These are phyloP conservation scores for Aspergillus sclerotialis DNA, from an alignment of 2,329 filamentous ascomycete genomes.

Conservation along the genomic window DNA sequence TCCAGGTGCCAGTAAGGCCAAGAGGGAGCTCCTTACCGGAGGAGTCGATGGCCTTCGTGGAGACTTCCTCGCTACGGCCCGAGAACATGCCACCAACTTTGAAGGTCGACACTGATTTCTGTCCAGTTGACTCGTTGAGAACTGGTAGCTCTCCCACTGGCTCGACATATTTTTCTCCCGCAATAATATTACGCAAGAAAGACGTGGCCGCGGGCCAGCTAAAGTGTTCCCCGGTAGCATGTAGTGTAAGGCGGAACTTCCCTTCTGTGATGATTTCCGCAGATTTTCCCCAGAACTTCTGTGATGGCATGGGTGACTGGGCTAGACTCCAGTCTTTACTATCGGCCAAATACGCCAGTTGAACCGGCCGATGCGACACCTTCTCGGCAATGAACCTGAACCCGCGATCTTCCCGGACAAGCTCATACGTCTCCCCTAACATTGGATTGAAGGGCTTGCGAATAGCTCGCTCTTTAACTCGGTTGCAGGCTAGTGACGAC, in stretches of 20 bases:
- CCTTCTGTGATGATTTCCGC: conserved; percentile 92
- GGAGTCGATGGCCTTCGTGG: conserved; percentile 63
- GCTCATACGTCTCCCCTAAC: conserved; percentile 90
- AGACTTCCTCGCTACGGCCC: conserved; percentile 83
- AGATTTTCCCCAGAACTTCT: conserved; percentile 98
- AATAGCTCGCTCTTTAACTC: conserved; percentile 83
- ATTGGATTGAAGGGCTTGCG: conserved; percentile 97
- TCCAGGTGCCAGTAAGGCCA: conserved; percentile 79
- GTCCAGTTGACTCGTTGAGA: conserved; percentile 72
- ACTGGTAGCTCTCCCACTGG: conserved; percentile 87
- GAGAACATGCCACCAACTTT: conserved; percentile 96
- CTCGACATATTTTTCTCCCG: conserved; percentile 96
- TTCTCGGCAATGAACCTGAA: conserved; percentile 95
- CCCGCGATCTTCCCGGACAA: conserved; percentile 78
- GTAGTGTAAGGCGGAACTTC: conserved; percentile 69
- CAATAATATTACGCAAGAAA: conserved; percentile 92
- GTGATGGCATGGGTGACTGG: conserved; percentile 78
- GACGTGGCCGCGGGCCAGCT: conserved; percentile 83
- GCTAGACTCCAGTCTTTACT: conserved; percentile 76
- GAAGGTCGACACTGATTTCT: conserved; percentile 82
- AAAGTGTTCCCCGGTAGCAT: conserved; percentile 72
- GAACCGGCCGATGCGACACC: conserved; percentile 84
- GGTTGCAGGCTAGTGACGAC: conserved; percentile 71
- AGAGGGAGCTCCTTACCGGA: conserved; percentile 60
- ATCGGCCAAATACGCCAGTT: conserved; percentile 90